Evolutionary conservation across 1,139 yeast genomes (phyloP), one percentile per base, ranked within the genome.

Genomic region (Chernovozyma sophiae-reginae): DNA sequence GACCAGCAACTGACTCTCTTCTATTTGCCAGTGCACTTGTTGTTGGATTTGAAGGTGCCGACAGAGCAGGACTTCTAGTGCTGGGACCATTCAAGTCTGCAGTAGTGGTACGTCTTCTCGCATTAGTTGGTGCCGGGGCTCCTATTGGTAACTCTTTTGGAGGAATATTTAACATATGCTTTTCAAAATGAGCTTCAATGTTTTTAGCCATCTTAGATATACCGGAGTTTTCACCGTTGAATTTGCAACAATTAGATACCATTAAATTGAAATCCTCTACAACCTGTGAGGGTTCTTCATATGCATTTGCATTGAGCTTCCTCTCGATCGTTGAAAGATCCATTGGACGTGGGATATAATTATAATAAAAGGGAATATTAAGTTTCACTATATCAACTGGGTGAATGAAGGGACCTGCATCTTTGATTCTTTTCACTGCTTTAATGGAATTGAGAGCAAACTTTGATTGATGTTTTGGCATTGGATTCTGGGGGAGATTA

Each of bases 161-260:
- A 4, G 99, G 98, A 79, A 90, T 82, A 59, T 89, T 86, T 43
- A 85, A 72, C 82, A 89, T 81, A 58, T 92, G 97, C 52, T 90
- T 89, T 57, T 86, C 96, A 57, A 92, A 94, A 49, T 92, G 84
- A 2, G 94, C 92, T 60, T 87, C 94, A 39, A 92, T 77, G 55
- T 84, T 86, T 51, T 81, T 75, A 15, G 87, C 97, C 97, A 92
- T 92, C 55, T 81, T 84, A 2, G 97, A 78, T 45, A 92, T 90
- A 18, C 79, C 77, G 2, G 96, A 76, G 30, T 80, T 79, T 40
- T 77, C 79, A 32, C 99, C 99, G 56, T 92, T 92, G 59, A 92
- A 92, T 42, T 74, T 74, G 35, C 73, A 68, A 62, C 97, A 89
- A 65, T 94, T 92, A 23, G 63, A 60, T 20, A 92, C 92, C 80